phyloP scores from a whole-genome alignment of 495 filamentous ascomycete species.

The Lophiotrema nucula region DNA sequence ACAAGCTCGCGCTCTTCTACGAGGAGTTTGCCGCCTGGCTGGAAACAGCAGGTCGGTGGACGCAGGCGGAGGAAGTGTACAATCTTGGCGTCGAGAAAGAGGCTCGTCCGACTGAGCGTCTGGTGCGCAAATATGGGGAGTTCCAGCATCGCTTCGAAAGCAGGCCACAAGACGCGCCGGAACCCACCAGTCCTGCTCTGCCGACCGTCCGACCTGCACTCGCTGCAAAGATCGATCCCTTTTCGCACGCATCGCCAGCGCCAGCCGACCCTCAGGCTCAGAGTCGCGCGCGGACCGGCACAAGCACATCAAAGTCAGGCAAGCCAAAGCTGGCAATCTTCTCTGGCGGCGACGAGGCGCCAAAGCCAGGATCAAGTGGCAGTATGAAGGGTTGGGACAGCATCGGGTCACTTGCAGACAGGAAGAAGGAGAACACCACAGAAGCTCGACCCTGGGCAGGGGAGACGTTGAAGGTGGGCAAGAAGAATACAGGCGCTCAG shows the following conservation, averaged over 20 bases:
- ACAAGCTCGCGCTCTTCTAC: conserved; percentile 88
- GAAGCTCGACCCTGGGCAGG: conserved; percentile 90
- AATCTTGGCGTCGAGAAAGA: conserved; percentile 82
- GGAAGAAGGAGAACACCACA: conserved; percentile 89
- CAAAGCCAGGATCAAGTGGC: conserved; percentile 37
- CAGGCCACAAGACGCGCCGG: conserved; percentile 57
- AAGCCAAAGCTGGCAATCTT: conserved; percentile 90
- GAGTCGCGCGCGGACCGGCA: conserved; percentile 45
- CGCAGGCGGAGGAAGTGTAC: conserved; percentile 91
- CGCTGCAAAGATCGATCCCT: conserved; percentile 81
- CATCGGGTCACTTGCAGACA: conserved; percentile 78
- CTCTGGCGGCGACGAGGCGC: conserved; percentile 65
- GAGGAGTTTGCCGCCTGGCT: conserved; percentile 95
- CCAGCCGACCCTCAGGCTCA: conserved; percentile 65
- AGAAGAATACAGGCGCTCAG: conserved; percentile 66
- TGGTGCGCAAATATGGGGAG: conserved; percentile 84
- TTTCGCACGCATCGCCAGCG: conserved; percentile 50
- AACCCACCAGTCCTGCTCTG: conserved; percentile 80
- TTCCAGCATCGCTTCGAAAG: conserved; percentile 75
- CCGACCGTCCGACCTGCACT: conserved; percentile 81
- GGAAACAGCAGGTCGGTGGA: conserved; percentile 80
- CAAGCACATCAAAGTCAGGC: conserved; percentile 59
- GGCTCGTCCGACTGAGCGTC: conserved; percentile 75
- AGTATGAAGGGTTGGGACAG: conserved; percentile 80
- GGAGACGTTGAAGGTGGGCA: conserved; percentile 83